These are phyloP conservation scores for Pleurozium schreberi DNA, from an alignment of 225 moss, liverwort and hornwort genomes.

Conservation along the genomic window DNA sequence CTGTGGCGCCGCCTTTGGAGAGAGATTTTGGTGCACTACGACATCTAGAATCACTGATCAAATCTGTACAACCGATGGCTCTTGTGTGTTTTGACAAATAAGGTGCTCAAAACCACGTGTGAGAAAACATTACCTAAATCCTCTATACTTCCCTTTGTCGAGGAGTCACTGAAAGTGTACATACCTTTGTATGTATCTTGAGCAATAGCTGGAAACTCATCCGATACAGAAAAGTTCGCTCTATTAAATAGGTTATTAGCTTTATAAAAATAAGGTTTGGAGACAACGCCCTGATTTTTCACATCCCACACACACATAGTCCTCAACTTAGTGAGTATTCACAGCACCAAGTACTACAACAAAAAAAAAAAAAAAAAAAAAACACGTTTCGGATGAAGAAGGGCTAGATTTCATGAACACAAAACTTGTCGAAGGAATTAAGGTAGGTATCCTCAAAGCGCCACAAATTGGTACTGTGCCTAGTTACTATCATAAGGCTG, in stretches of 20 bases:
- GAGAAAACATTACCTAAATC: constrained; percentile 72
- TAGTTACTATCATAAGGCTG: no score
- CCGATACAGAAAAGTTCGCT: constrained; percentile 18
- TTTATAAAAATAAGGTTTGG: constrained; percentile 52
- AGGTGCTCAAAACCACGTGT: constrained; percentile 72
- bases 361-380: no score
- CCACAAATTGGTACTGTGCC: no score
- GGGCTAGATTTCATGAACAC: not conserved
- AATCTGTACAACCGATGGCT: constrained; percentile 26
- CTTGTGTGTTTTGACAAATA: constrained; percentile 33
- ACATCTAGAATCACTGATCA: not conserved
- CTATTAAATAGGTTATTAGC: constrained; percentile 48
- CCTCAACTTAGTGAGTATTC: not conserved
- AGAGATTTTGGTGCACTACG: no score
- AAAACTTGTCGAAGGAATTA: not conserved
- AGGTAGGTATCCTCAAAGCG: no score
- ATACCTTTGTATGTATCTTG: constrained; percentile 16
- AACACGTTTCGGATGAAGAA: not conserved
- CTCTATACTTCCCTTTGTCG: constrained; percentile 37
- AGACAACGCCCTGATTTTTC: constrained; percentile 44
- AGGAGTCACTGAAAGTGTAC: constrained; percentile 12
- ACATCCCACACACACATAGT: not conserved
- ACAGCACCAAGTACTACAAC: not conserved
- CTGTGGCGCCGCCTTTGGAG: no score
- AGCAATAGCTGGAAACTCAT: constrained; percentile 2